A percentile compares a stretch with the other conserved stretches of the same genome.
These are phyloP conservation scores for Lachnellula occidentalis DNA, from an alignment of 2,329 filamentous ascomycete genomes.

Conservation along the genomic window DNA sequence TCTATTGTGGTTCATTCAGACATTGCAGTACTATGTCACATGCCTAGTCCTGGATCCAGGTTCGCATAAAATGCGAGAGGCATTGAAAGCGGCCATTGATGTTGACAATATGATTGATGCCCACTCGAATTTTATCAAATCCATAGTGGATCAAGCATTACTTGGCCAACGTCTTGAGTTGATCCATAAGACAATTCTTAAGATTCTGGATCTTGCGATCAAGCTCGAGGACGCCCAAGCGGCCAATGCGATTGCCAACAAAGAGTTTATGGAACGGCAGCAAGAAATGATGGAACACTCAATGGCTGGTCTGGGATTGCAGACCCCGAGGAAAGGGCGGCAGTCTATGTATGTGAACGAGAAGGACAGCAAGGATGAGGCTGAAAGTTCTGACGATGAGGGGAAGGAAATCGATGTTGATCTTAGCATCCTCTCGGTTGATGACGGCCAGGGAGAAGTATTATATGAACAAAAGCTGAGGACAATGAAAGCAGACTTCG, in stretches of 20 bases:
- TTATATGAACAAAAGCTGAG: constrained; percentile 48
- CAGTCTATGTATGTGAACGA: not conserved
- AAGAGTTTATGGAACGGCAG: constrained; percentile 19
- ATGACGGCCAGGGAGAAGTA: constrained; percentile 21
- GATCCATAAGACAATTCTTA: constrained; percentile 68
- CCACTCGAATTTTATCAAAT: constrained; percentile 59
- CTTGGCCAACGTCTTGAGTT: constrained; percentile 63
- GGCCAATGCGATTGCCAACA: constrained; percentile 25
- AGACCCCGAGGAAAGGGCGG: constrained; percentile 25
- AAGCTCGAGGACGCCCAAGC: constrained; percentile 58
- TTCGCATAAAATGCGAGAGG: constrained; percentile 48
- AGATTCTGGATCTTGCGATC: constrained; percentile 69
- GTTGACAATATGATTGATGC: constrained; percentile 75
- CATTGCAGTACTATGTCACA: constrained; percentile 69
- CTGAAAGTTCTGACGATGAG: constrained; percentile 34
- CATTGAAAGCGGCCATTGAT: constrained; percentile 58
- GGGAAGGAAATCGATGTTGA: constrained; percentile 32
- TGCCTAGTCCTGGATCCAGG: constrained; percentile 64
- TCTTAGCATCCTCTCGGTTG: constrained; percentile 33
- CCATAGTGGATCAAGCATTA: constrained; percentile 62
- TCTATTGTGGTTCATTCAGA: constrained; percentile 73
- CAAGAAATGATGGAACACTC: constrained; percentile 28
- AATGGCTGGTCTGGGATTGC: constrained; percentile 28
- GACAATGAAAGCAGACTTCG: constrained; percentile 57
- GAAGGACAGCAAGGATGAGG: constrained; percentile 13